Evolutionary conservation across 352 stramenopile species (phyloP).

Genomic region (Pythium apleroticum): DNA sequence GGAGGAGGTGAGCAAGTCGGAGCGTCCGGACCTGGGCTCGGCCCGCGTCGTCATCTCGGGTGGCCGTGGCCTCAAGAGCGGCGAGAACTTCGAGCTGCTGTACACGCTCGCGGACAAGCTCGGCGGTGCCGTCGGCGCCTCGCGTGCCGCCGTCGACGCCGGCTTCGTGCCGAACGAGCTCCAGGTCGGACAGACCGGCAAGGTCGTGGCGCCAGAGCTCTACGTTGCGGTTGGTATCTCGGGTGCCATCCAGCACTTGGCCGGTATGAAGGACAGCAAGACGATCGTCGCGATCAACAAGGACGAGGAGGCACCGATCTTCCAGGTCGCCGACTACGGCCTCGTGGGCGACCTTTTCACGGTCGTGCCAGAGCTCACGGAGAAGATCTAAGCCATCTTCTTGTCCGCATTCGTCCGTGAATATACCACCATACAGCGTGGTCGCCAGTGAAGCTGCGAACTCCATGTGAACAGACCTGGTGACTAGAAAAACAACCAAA

Average conservation of each 20-base stretch:
- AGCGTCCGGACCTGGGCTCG: constrained; percentile 93
- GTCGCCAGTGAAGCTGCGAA: not conserved
- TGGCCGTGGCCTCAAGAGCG: constrained; percentile 96
- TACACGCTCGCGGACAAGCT: constrained; percentile 98
- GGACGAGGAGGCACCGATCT: constrained; percentile 99
- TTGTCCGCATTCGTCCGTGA: not conserved
- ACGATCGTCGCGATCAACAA: constrained; percentile 99
- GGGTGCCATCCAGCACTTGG: constrained; percentile 99
- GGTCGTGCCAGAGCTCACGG: constrained; percentile 95
- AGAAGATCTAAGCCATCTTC: constrained; percentile 90
- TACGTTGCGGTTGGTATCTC: constrained; percentile 98
- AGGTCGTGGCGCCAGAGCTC: constrained; percentile 97
- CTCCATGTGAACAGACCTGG: not conserved
- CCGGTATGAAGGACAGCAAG: constrained; percentile 99
- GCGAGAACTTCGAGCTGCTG: constrained; percentile 98
- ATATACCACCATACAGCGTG: not conserved
- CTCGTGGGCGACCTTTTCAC: constrained; percentile 98
- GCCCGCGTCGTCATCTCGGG: constrained; percentile 96
- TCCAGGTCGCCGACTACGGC: constrained; percentile 98
- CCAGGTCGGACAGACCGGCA: constrained; percentile 99
- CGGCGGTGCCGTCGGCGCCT: constrained; percentile 96
- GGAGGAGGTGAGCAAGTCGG: constrained; percentile 94
- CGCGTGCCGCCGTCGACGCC: constrained; percentile 97
- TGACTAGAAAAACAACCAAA: not conserved
- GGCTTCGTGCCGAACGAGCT: constrained; percentile 98